phyloP scores from a whole-genome alignment of 192 early-diverging fungal genomes.

The Allomyces javanicus region DNA sequence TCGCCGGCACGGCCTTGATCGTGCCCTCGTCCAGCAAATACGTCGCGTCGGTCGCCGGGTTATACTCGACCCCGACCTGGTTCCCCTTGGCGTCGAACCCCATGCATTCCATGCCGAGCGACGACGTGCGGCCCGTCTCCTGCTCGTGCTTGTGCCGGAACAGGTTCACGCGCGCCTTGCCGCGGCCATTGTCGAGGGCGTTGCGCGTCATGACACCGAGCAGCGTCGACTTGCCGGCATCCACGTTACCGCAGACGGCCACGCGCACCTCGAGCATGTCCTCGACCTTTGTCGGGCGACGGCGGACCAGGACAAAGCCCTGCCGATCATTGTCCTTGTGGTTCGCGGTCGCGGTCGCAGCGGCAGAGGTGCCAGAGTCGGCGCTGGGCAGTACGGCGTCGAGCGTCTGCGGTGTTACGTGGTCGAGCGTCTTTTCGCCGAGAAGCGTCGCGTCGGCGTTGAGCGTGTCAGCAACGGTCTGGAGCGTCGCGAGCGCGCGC shows the following conservation, averaged over 20 bases:
- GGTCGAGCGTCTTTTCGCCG: conserved; percentile 8
- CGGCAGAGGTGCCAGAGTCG: not conserved
- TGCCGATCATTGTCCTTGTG: conserved; percentile 2
- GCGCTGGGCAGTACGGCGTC: conserved; percentile 1
- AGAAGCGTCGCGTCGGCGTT: conserved; percentile 20
- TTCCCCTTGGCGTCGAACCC: conserved; percentile 58
- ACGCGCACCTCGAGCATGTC: conserved; percentile 68
- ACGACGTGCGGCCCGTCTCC: conserved; percentile 73
- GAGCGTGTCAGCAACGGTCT: conserved; percentile 8
- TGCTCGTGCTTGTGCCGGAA: conserved; percentile 81
- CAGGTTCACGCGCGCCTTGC: conserved; percentile 70
- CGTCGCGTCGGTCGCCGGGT: not conserved
- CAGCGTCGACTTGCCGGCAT: conserved; percentile 68
- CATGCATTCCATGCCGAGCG: conserved; percentile 74
- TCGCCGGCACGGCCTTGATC: too few relatives aligned
- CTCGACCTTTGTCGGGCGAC: conserved; percentile 49
- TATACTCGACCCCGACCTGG: not conserved
- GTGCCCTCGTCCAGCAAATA: too few relatives aligned
- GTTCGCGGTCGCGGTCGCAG: not conserved
- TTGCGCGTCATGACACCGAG: conserved; percentile 81
- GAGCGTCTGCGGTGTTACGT: not conserved
- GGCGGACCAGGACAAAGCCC: conserved; percentile 46
- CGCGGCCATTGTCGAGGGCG: conserved; percentile 77
- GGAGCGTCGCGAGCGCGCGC: conserved; percentile 11
- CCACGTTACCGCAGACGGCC: conserved; percentile 79